These are phyloP conservation scores for Heteromeles arbutifolia DNA, from an alignment of 306 rosid genomes.

Conservation along the genomic window DNA sequence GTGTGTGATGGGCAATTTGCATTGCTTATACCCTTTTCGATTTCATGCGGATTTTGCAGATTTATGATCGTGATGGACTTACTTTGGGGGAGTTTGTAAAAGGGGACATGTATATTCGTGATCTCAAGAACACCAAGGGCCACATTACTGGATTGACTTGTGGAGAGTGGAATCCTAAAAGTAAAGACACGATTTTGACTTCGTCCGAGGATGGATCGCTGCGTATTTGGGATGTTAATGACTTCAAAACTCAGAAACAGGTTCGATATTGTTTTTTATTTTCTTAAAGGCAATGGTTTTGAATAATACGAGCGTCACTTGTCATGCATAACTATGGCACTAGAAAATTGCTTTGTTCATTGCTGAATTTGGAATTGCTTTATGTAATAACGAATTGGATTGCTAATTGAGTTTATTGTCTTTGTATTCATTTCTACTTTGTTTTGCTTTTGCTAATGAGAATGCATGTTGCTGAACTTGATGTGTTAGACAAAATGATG, in stretches of 20 bases:
- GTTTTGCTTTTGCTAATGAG: not conserved
- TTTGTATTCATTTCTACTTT: not conserved
- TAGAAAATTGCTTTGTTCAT: not conserved
- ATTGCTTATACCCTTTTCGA: not conserved
- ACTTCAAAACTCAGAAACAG: constrained; percentile 95
- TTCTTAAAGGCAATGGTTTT: not conserved
- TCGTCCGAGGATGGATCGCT: constrained; percentile 95
- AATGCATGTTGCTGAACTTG: not conserved
- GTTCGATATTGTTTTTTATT: constrained; percentile 19
- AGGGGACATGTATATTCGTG: constrained; percentile 98
- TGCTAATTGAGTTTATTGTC: not conserved
- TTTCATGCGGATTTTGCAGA: constrained; percentile 34
- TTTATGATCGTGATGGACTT: constrained; percentile 97
- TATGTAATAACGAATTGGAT: not conserved
- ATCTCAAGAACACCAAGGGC: constrained; percentile 91
- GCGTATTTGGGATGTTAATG: constrained; percentile 94
- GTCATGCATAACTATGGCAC: not conserved
- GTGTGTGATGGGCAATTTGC: not conserved
- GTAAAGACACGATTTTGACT: constrained; percentile 78
- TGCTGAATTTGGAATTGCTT: not conserved
- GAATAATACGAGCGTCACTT: too few relatives aligned
- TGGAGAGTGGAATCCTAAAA: constrained; percentile 90
- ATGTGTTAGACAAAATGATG: constrained; percentile 1
- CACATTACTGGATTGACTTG: constrained; percentile 92
- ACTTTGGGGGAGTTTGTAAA: constrained; percentile 87